Evolutionary conservation across 495 filamentous ascomycete species (phyloP), one percentile per base, ranked within the genome.

Genomic region (Chaetomidium leptoderma): DNA sequence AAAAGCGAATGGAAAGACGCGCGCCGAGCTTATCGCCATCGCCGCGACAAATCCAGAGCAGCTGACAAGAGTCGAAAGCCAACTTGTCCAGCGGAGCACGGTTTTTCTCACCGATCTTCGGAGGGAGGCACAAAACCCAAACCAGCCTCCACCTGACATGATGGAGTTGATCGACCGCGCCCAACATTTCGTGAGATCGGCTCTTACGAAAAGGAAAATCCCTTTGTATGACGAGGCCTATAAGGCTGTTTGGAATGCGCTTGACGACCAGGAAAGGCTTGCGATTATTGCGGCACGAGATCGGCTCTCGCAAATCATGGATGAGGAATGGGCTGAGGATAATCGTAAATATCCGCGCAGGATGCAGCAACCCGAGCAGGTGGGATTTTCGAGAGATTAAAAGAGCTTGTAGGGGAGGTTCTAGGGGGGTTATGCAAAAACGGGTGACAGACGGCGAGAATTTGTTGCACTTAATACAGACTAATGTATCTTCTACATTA

Each of bases 1-100:
- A 44, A 54, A 54, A 44, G 37, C 51, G 51, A 54, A 54, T 54
- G 51, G 51, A 54, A 54, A 54, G 51, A 54, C 51, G n/a, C 51
- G 51, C 51, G 51, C 51, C 51, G 37, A 54, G 51, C 51, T 54
- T 54, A 54, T 54, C 39, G 37, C 51, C 37, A 54, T 54, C 37
- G 51, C 51, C 26, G 51, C 37, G 51, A 54, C 51, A 54, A 44
- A 54, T 54, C 51, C 51, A 35, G 51, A 54, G 51, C 37, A 54
- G 19, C 51, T 54, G 13, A 54, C 51, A 44, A 54, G 21, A 23
- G 39, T 54, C 37, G 51, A 54, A 54, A 33, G 51, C 26, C 16
- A 21, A 54, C 37, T 54, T 54, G 37, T 54, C 26, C 24, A 4
- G 26, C 51, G 51, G 51, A 54, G n/a, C 13, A 33, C 1, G 17